Evolutionary conservation across 2,329 filamentous ascomycete genomes (phyloP).

Genomic region (Raffaelea deltoideospora): DNA sequence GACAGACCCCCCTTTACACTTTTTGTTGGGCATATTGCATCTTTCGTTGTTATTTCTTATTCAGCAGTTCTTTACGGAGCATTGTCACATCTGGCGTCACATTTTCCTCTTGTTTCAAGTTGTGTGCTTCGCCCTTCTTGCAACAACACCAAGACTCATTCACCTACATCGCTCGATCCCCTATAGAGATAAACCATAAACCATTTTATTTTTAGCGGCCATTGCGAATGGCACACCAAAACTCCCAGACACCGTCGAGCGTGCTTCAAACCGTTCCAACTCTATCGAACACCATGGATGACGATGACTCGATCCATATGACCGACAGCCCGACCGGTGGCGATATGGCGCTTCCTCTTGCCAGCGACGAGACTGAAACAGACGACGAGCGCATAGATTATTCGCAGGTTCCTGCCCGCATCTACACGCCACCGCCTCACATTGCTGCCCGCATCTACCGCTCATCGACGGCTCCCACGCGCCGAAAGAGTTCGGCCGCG

Average conservation of each 20-base stretch:
- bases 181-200: background rate
- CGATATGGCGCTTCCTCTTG: background rate
- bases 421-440: slow-evolving; percentile 54
- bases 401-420: slow-evolving; percentile 8
- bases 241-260: background rate
- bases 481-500: slow-evolving; percentile 60
- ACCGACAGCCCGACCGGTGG: background rate
- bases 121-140: too few relatives aligned
- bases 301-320: background rate
- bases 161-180: background rate
- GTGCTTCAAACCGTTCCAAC: background rate
- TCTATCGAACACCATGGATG: slow-evolving; percentile 3
- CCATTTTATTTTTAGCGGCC: too few relatives aligned
- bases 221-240: slow-evolving; percentile 4
- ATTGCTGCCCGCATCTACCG: slow-evolving; percentile 69
- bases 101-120: too few relatives aligned
- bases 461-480: slow-evolving; percentile 35
- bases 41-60: background rate
- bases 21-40: background rate
- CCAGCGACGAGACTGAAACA: slow-evolving; percentile 4
- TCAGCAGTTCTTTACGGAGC: too few relatives aligned
- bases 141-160: background rate
- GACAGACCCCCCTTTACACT: too few relatives aligned
- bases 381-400: slow-evolving; percentile 3
- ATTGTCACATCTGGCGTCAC: too few relatives aligned